Evolutionary conservation across 139 green algal genomes (phyloP), one percentile per base, ranked within the genome.

Genomic region (Coelastrella sp.): DNA sequence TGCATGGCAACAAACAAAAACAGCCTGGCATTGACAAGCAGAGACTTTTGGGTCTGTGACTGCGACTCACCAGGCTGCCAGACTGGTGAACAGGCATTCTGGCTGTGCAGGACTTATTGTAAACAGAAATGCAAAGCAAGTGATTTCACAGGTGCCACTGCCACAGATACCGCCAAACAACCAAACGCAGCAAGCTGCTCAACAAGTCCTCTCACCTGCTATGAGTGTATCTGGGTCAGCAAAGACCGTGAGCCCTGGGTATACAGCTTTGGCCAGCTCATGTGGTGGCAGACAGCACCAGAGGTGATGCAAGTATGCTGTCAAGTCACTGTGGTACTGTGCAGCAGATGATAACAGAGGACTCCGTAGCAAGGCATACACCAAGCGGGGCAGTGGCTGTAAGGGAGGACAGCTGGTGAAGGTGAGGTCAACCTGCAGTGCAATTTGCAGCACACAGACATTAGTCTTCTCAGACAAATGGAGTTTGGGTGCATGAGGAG

Each of bases 291-390:
- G 95, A 59, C 78, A 79, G 32, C 71, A 73, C 93, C 95, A 97
- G 61, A 96, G 86, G 71, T 93, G 87, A 17, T 92, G 88, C 73
- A 98, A 85, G 90, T 93, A 96, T 32, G 89, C 82, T n/a, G 92
- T 92, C 13, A 94, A 83, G 92, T 99, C 97, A 5, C 95, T 92
- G 92, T 97, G 96, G 90, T 80, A 94, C 83, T 64, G 91, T 74
- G 77, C 87, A 85, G 87, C 85, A 81, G 64, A 81, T 56, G 84
- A 90, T 56, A 98, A 90, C 85, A 98, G 89, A 5, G 96, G 92
- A 80, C 89, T 94, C 81, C 95, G 92, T 79, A 99, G 96, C 80
- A 99, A 93, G 3, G 95, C 95, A 90, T 98, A 99, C 22, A 97
- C 94, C 32, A 98, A 85, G n/a, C 97, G 96, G 0, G 96, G 96